Evolutionary conservation across 2,329 filamentous ascomycete genomes (phyloP).

Genomic region (Neonectria sp.): DNA sequence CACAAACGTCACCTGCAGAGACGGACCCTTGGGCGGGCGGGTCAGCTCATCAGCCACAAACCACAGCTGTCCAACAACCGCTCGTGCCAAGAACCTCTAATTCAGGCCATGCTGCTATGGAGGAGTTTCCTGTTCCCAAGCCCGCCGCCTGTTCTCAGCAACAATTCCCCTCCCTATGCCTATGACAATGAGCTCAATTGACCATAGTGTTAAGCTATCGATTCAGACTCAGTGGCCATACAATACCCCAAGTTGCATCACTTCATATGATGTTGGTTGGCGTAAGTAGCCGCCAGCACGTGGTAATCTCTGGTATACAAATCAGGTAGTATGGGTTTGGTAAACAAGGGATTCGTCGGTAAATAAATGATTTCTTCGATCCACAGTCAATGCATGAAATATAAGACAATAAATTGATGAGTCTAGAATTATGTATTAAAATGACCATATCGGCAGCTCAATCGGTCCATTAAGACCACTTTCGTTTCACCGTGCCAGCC

Average conservation of each 20-base stretch:
- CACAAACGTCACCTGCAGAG: conserved; percentile 9
- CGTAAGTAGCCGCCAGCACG: no score
- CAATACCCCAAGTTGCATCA: no score
- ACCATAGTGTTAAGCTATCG: no score
- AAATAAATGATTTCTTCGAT: neutral
- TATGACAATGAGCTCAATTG: neutral
- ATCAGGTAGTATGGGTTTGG: no score
- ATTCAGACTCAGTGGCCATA: no score
- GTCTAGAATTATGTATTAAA: conserved; percentile 10
- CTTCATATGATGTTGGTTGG: no score
- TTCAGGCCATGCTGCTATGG: neutral
- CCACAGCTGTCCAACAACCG: conserved; percentile 11
- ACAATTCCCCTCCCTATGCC: neutral
- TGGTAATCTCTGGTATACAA: no score
- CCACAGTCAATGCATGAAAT: neutral
- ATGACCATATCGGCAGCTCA: neutral
- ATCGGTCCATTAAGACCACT: neutral
- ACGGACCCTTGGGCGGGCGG: neutral
- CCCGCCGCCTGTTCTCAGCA: neutral
- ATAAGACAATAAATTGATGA: neutral
- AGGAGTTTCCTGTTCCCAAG: neutral
- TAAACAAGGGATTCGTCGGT: neutral
- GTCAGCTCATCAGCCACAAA: conserved; percentile 4
- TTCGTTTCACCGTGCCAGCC: neutral
- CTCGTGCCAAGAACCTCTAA: conserved; percentile 6